phyloP scores from a whole-genome alignment of 1,284 basidiomycete genomes.

The Cryptococcus sp. region DNA sequence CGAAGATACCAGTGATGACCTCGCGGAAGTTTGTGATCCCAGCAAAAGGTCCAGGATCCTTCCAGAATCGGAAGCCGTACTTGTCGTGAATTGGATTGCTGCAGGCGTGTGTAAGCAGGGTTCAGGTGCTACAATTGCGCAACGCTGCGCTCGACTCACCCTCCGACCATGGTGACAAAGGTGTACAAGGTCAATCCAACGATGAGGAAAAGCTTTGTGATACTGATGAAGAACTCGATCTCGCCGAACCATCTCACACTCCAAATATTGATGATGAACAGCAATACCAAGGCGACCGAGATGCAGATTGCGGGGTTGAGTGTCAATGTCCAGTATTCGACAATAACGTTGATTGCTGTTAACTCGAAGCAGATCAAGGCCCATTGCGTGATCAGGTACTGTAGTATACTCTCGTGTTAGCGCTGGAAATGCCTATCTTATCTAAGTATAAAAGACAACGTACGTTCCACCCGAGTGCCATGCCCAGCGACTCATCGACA shows the following conservation, averaged over 20 bases:
- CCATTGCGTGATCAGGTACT: slow-evolving; percentile 31
- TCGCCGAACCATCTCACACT: slow-evolving; percentile 32
- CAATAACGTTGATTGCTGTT: slow-evolving; percentile 35
- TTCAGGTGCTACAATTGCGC: background rate
- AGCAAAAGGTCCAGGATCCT: slow-evolving; percentile 40
- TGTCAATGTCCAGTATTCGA: slow-evolving; percentile 30
- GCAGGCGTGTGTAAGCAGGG: background rate
- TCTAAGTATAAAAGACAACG: slow-evolving; percentile 13
- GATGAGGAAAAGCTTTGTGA: slow-evolving; percentile 42
- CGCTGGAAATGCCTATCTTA: background rate
- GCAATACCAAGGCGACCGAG: slow-evolving; percentile 24
- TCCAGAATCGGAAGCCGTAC: slow-evolving; percentile 43
- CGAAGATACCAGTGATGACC: slow-evolving; percentile 41
- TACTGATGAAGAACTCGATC: slow-evolving; percentile 41
- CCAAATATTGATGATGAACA: slow-evolving; percentile 33
- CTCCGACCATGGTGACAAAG: slow-evolving; percentile 43
- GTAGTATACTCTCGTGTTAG: background rate
- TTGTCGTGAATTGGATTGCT: slow-evolving; percentile 30
- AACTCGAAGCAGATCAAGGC: slow-evolving; percentile 30
- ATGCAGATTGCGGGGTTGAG: slow-evolving; percentile 37
- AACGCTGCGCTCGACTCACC: slow-evolving; percentile 19
- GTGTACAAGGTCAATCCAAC: slow-evolving; percentile 42
- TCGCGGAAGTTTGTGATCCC: slow-evolving; percentile 19
- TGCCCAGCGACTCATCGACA: slow-evolving; percentile 20
- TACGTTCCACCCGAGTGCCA: slow-evolving; percentile 30